Conservation (phyloP, 2,329 filamentous ascomycete species). For the Verticillium klebahnii region DNA sequence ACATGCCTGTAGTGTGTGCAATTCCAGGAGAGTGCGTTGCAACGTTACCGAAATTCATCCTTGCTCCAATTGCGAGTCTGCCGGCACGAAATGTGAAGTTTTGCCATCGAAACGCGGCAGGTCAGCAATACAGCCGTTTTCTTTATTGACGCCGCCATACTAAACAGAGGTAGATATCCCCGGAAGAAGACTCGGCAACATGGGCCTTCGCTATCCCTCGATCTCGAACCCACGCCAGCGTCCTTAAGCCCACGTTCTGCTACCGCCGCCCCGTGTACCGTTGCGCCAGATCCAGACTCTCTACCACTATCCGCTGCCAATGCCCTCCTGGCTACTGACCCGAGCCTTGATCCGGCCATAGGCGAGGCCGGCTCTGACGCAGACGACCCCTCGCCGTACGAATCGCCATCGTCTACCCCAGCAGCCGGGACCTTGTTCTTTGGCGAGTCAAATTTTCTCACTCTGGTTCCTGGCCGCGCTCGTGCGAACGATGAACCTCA, state of each 20-base stretch:
- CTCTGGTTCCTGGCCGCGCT: constrained; percentile 17
- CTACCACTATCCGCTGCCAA: background rate
- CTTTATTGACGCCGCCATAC: background rate
- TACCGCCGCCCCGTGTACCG: background rate
- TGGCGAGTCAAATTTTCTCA: constrained; percentile 34
- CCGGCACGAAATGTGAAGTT: constrained; percentile 12
- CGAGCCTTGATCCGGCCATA: background rate
- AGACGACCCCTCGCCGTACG: constrained; percentile 3
- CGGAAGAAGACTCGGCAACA: constrained; percentile 5
- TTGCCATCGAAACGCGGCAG: constrained; percentile 13
- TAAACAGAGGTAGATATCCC: constrained; percentile 7
- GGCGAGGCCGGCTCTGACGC: background rate
- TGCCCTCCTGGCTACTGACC: background rate
- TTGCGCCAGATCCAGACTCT: background rate
- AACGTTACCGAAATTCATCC: constrained; percentile 15
- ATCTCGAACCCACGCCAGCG: background rate
- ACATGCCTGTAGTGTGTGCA: constrained; percentile 17
- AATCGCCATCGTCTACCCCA: constrained; percentile 6
- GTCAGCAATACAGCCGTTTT: background rate
- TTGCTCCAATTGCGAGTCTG: constrained; percentile 14
- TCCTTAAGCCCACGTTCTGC: background rate
- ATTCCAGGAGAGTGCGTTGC: constrained; percentile 15
- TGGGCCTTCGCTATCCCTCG: background rate
- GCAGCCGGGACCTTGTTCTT: constrained; percentile 26
- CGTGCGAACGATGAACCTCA: background rate